phyloP scores from a whole-genome alignment of 1,284 basidiomycete genomes.

The Microbotryum silenes-acaulis region DNA sequence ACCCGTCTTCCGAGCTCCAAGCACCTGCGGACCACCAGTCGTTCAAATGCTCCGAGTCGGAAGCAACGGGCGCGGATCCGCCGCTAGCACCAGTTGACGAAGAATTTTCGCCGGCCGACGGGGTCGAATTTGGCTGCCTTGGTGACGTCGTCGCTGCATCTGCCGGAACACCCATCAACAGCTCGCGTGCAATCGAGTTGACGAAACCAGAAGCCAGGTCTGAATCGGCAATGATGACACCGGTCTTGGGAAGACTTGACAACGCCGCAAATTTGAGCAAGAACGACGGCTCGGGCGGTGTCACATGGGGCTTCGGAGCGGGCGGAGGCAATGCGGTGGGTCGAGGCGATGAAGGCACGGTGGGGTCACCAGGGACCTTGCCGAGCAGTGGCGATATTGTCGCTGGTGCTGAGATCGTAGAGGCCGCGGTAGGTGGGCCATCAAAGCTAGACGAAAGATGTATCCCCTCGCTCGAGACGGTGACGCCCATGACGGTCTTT shows the following conservation, averaged over 20 bases:
- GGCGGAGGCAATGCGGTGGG: constrained; percentile 15
- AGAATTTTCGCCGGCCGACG: not conserved
- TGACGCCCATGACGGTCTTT: constrained; percentile 14
- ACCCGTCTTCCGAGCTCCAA: constrained; percentile 15
- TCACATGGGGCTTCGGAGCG: not conserved
- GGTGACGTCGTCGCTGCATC: not conserved
- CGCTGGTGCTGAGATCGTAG: not conserved
- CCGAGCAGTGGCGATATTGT: not conserved
- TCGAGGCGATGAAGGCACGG: constrained; percentile 7
- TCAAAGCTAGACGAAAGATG: constrained; percentile 11
- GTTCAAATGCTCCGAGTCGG: not conserved
- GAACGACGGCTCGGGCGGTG: constrained; percentile 8
- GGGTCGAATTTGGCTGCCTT: not conserved
- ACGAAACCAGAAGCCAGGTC: constrained; percentile 30
- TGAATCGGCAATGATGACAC: constrained; percentile 25
- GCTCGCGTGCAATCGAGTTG: constrained; percentile 29
- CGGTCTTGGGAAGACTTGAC: constrained; percentile 26
- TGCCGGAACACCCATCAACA: constrained; percentile 24
- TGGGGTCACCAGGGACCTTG: not conserved
- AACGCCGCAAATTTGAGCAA: constrained; percentile 30
- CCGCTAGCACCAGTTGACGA: too few relatives aligned
- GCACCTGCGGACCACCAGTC: constrained; percentile 16
- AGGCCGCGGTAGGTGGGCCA: not conserved
- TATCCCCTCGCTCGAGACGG: constrained; percentile 21
- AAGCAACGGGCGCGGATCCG: not conserved